phyloP scores from a whole-genome alignment of 805 yeast genomes.

The Cyberlindnera euphorbiae region DNA sequence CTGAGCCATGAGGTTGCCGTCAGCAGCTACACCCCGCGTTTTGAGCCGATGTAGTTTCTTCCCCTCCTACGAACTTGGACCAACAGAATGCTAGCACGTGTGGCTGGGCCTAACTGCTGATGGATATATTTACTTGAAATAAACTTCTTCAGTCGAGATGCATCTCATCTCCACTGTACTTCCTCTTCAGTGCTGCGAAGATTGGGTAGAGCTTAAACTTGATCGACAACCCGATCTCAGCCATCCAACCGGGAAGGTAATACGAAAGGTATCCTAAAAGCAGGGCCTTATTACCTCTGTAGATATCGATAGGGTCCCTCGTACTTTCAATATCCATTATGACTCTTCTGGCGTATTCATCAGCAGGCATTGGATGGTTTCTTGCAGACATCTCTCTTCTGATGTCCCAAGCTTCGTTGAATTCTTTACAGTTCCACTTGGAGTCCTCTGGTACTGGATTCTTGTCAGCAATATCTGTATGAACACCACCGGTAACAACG shows the following conservation, averaged over 20 bases:
- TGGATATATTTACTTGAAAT: no score
- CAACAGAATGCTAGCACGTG: no score
- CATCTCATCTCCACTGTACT: conserved; percentile 12
- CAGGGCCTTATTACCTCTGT: conserved; percentile 48
- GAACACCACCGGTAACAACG: conserved; percentile 72
- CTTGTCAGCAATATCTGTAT: conserved; percentile 63
- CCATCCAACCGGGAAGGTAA: conserved; percentile 43
- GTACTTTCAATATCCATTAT: conserved; percentile 42
- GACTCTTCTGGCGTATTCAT: conserved; percentile 50
- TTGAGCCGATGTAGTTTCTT: no score
- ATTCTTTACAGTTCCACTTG: conserved; percentile 47
- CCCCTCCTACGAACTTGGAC: no score
- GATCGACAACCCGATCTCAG: conserved; percentile 36
- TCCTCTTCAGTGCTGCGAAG: conserved; percentile 26
- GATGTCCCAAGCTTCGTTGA: conserved; percentile 40
- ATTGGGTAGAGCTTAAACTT: conserved; percentile 38
- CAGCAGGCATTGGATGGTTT: conserved; percentile 56
- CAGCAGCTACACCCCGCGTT: no score
- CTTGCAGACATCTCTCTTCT: conserved; percentile 57
- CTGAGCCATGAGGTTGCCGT: no score
- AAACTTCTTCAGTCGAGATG: conserved; percentile 24
- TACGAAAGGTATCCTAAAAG: conserved; percentile 31
- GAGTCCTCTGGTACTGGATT: conserved; percentile 56
- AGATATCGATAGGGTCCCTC: conserved; percentile 43
- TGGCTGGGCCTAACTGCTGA: no score